phyloP scores from a whole-genome alignment of 306 rosid genomes.

The Sicyos baderoa region DNA sequence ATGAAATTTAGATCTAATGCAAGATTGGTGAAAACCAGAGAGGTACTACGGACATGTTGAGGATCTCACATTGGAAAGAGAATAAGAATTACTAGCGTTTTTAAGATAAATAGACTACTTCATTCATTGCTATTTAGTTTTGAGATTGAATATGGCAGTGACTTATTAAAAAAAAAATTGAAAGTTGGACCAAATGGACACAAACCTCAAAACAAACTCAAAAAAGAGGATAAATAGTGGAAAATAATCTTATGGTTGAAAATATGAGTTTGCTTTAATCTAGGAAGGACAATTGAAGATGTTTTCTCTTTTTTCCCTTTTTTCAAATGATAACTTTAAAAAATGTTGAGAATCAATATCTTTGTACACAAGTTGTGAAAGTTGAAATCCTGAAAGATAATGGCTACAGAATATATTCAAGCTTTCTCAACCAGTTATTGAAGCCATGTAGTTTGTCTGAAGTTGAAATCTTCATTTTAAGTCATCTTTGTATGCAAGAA shows the following conservation, averaged over 20 bases:
- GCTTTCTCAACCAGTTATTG: not conserved
- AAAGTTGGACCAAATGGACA: too few relatives aligned
- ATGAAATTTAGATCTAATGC: too few relatives aligned
- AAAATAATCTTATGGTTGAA: not conserved
- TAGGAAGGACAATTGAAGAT: not conserved
- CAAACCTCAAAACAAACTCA: too few relatives aligned
- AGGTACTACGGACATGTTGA: too few relatives aligned
- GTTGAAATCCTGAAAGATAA: not conserved
- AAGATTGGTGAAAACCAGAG: too few relatives aligned
- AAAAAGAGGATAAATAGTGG: too few relatives aligned
- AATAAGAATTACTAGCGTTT: too few relatives aligned
- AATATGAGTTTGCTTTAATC: not conserved
- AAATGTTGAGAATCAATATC: constrained; percentile 6
- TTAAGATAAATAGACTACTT: too few relatives aligned
- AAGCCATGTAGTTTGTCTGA: constrained; percentile 4
- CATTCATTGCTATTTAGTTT: too few relatives aligned
- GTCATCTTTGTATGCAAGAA: not conserved
- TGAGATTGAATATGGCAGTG: too few relatives aligned
- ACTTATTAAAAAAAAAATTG: too few relatives aligned
- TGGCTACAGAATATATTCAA: constrained; percentile 4
- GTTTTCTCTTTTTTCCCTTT: not conserved
- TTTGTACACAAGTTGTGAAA: constrained; percentile 1
- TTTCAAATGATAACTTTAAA: not conserved
- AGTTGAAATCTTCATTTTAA: constrained; percentile 9
- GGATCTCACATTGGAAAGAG: too few relatives aligned